Evolutionary conservation across 2,329 filamentous ascomycete genomes (phyloP).

Genomic region (Exophiala sideris): DNA sequence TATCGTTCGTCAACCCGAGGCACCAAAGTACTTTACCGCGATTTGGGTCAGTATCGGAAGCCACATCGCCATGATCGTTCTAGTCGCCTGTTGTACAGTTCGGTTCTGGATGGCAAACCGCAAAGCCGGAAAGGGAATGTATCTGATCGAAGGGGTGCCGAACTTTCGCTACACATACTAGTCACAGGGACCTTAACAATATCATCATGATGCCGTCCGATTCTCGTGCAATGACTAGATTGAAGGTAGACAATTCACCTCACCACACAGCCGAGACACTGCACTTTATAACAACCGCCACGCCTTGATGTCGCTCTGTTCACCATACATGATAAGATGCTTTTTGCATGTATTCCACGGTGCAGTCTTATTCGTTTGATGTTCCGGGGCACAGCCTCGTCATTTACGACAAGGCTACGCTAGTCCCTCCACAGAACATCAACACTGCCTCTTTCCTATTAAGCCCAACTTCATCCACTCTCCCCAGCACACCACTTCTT

Average conservation of each 20-base stretch:
- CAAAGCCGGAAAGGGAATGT: slow-evolving; percentile 9
- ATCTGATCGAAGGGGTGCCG: slow-evolving; percentile 25
- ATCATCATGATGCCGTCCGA: too few relatives aligned
- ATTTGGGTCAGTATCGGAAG: slow-evolving; percentile 64
- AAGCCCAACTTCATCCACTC: neutral
- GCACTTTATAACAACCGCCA: too few relatives aligned
- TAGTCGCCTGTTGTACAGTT: slow-evolving; percentile 23
- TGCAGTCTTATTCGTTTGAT: neutral
- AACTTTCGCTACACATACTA: slow-evolving; percentile 29
- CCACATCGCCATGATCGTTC: slow-evolving; percentile 27
- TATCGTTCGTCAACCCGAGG: slow-evolving; percentile 60
- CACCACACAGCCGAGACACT: too few relatives aligned
- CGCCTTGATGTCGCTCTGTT: too few relatives aligned
- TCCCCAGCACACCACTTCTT: neutral
- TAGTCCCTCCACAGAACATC: neutral
- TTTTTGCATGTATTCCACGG: neutral
- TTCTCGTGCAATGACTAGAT: too few relatives aligned
- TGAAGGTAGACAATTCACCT: too few relatives aligned
- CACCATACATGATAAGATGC: too few relatives aligned
- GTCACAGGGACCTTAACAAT: too few relatives aligned
- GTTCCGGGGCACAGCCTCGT: neutral
- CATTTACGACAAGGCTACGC: neutral
- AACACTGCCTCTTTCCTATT: neutral
- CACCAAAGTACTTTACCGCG: slow-evolving; percentile 61
- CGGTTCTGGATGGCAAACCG: slow-evolving; percentile 28